phyloP scores from a whole-genome alignment of 495 filamentous ascomycete species.

The Mycothermus thermophilus region DNA sequence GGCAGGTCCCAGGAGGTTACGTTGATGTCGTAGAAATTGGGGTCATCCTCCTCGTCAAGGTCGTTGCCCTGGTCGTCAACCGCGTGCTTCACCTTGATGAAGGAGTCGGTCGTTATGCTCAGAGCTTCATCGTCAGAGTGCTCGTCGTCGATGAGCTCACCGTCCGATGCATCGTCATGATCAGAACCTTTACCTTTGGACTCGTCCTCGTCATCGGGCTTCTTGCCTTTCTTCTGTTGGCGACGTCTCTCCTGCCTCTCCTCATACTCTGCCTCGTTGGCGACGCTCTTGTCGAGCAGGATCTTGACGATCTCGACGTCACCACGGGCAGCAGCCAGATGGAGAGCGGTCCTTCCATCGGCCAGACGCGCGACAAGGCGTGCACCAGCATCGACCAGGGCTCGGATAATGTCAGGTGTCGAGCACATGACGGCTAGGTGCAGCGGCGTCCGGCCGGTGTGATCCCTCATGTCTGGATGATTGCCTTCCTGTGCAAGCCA shows the following conservation, averaged over 20 bases:
- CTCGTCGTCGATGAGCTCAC: slow-evolving; percentile 27
- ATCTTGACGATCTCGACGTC: slow-evolving; percentile 52
- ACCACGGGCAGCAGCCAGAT: slow-evolving; percentile 59
- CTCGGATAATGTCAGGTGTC: slow-evolving; percentile 52
- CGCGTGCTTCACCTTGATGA: slow-evolving; percentile 45
- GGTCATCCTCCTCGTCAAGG: slow-evolving; percentile 42
- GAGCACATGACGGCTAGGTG: slow-evolving; percentile 59
- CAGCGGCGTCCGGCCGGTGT: slow-evolving; percentile 67
- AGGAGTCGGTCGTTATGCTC: slow-evolving; percentile 47
- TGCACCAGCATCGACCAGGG: slow-evolving; percentile 57
- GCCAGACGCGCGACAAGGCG: slow-evolving; percentile 56
- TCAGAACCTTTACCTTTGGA: slow-evolving; percentile 11
- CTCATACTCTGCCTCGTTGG: slow-evolving; percentile 54
- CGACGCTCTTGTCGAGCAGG: slow-evolving; percentile 52
- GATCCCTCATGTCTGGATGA: slow-evolving; percentile 52
- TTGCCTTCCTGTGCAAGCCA: slow-evolving; percentile 50
- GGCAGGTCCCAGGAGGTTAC: slow-evolving; percentile 60
- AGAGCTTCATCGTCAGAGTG: slow-evolving; percentile 28
- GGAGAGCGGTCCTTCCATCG: slow-evolving; percentile 66
- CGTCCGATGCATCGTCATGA: slow-evolving; percentile 22
- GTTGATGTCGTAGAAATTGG: slow-evolving; percentile 68
- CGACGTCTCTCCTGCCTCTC: slow-evolving; percentile 40
- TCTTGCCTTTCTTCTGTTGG: slow-evolving; percentile 14
- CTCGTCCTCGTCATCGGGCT: slow-evolving; percentile 3
- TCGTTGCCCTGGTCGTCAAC: slow-evolving; percentile 21